Evolutionary conservation across 352 stramenopile species (phyloP).

Genomic region (Globisporangium okanoganense): DNA sequence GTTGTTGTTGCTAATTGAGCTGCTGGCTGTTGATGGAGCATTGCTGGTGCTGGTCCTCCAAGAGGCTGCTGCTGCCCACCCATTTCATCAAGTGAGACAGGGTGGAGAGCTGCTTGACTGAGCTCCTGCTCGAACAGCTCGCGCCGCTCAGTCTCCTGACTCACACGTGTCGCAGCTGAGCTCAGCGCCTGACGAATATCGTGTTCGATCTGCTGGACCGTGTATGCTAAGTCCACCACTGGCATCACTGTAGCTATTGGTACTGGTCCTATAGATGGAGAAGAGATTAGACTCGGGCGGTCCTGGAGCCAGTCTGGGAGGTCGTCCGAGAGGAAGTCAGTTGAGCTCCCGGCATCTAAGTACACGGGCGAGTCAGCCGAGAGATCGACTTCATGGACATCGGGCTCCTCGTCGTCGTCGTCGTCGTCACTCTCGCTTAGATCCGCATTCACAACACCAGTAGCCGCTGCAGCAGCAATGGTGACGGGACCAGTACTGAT

Average conservation of each 20-base stretch:
- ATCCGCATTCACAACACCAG: neutral
- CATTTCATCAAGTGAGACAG: constrained; percentile 1
- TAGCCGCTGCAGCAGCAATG: no score
- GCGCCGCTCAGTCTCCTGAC: constrained; percentile 29
- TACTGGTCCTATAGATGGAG: neutral
- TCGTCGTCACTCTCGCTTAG: neutral
- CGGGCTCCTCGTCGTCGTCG: constrained; percentile 4
- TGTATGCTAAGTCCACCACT: constrained; percentile 17
- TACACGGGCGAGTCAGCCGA: constrained; percentile 9
- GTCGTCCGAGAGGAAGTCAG: constrained; percentile 4
- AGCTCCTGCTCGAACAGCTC: constrained; percentile 41
- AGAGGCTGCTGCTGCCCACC: neutral
- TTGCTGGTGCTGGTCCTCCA: constrained; percentile 3
- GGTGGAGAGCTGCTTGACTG: constrained; percentile 3
- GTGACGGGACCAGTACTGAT: no score
- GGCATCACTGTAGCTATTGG: neutral
- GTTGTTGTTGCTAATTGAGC: neutral
- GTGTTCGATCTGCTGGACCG: constrained; percentile 48
- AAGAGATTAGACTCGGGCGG: neutral
- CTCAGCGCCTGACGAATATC: constrained; percentile 58
- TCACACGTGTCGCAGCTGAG: constrained; percentile 37
- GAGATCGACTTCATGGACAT: constrained; percentile 9
- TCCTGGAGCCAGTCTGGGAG: constrained; percentile 21
- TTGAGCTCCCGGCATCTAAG: constrained; percentile 10
- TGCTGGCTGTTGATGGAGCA: neutral